Evolutionary conservation across 2,329 filamentous ascomycete genomes (phyloP), one percentile per base, ranked within the genome.

Genomic region (Beauveria sp.): DNA sequence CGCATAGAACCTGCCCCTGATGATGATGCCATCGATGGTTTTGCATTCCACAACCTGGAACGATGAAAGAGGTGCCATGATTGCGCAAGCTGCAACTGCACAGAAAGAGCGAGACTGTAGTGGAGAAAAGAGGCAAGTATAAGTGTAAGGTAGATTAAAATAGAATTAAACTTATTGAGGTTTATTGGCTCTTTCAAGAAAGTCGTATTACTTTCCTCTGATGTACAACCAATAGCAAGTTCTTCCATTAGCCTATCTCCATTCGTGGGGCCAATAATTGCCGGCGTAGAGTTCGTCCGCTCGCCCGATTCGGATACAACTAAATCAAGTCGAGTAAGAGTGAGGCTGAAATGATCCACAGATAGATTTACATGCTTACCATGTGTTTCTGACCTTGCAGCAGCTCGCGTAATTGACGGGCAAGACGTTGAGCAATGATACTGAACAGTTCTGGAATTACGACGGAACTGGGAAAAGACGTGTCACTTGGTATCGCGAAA

Each of bases 21-120:
- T 65, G 9, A 68, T 74, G 5, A 76, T 49, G 7, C 75, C 74
- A 65, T 78, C 75, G 3, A 76, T 53, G 7, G 77, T 77, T 47
- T 71, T 70, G 67, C 77, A 76, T 61, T 77, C 71, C 51, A 78
- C 70, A 47, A 73, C 68, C 57, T 67, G 53, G 45, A 55, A 55
- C 20, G 53, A 55, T 22, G 53, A 45, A 18, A 20, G 18, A 53
- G 34, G 34, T 28, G 24, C 30, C 56, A 24, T 56, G 61, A 16
- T 56, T 34, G 22, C 43, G n/a, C 53, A 61, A 7, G 16, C 4
- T 58, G 9, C 5, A 20, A 6, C 26, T 34, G n/a, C 18, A n/a
- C 0, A 28, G 18, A 18, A 16, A 4, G 47, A 18, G 14, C 47
- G 28, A 34, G 10, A 18, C 45, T 22, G 5, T 7, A 42, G 3